phyloP scores from a whole-genome alignment of 495 filamentous ascomycete species.

The Pyronema omphalodes region DNA sequence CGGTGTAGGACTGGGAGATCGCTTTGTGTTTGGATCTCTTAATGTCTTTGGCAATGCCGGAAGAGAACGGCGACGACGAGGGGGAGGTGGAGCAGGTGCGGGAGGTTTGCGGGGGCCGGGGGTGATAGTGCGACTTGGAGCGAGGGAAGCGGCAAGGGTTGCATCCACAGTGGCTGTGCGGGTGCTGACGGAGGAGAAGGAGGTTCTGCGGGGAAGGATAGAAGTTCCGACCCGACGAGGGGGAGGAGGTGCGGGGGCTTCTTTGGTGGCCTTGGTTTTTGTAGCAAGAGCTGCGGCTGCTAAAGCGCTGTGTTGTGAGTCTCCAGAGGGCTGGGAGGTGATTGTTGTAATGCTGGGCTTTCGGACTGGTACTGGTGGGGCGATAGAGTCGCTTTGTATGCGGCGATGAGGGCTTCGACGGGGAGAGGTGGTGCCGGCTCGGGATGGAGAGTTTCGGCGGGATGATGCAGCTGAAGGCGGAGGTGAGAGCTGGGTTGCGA shows the following conservation, averaged over 20 bases:
- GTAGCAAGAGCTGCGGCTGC: not conserved
- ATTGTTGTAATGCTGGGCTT: not conserved
- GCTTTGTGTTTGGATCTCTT: conserved; percentile 40
- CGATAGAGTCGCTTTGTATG: not conserved
- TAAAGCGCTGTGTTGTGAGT: not conserved
- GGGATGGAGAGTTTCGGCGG: conserved; percentile 6
- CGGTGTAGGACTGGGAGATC: conserved; percentile 29
- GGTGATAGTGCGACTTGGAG: conserved; percentile 46
- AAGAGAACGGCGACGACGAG: conserved; percentile 24
- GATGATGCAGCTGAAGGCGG: conserved; percentile 6
- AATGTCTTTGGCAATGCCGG: conserved; percentile 39
- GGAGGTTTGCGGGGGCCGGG: conserved; percentile 27
- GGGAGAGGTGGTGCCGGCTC: not conserved
- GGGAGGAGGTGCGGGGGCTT: conserved; percentile 1
- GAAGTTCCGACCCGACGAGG: not conserved
- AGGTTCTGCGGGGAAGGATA: not conserved
- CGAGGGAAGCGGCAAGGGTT: conserved; percentile 69
- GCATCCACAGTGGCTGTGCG: conserved; percentile 34
- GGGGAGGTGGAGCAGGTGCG: conserved; percentile 13
- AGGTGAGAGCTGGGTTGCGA: conserved; percentile 17
- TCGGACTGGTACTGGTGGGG: not conserved
- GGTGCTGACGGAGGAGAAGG: not conserved
- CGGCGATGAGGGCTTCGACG: not conserved
- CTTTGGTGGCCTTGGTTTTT: not conserved
- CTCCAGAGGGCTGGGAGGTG: not conserved